Evolutionary conservation across 176 grass and related monocot genomes (phyloP), one percentile per base, ranked within the genome.

Genomic region (Tuctoria greenei): DNA sequence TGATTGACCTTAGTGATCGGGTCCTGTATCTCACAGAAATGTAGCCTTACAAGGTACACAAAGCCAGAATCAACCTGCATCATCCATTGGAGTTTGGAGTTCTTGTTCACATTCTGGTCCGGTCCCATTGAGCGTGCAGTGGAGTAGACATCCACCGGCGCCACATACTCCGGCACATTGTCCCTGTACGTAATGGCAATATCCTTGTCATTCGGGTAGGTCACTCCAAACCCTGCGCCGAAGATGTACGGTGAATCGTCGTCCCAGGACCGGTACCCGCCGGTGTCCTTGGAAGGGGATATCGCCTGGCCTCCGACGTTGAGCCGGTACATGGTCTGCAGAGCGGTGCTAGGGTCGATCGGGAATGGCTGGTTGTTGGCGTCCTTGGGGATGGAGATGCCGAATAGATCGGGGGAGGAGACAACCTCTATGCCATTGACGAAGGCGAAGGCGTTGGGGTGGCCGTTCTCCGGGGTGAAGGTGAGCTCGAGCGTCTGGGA

Each of bases 391-490:
- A 10, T 79, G 62, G 58, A 47, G 34, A 64, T 0, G 16, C 1
- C n/a, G 51, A 97, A 97, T 59, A 97, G 86, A 50, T 90, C 83
- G 0, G 93, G 93, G 20, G 85, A 88, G 26, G 88, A 86, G 41
- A 97, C 93, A 41, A 97, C 89, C 82, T 97, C 93, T 63, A 97
- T 97, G 17, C 93, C 93, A 25, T 93, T 97, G 65, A 97, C 28
- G 73, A 97, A 97, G 23, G 93, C 93, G 68, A 82, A 97, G 43
- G 93, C 81, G 63, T 87, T 81, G 37, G 90, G 52, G 51, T 76
- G 90, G 62, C 2, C 31, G 25, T 84, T 66, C 23, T 86, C 84
- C 55, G 93, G 93, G 28, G 87, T 88, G 85, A 97, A 97, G 73
- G 90, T 86, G 79, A 97, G 79, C 65, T 93, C 87, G 45, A 97